phyloP scores from a whole-genome alignment of 2,329 filamentous ascomycete genomes.

The Dactylellina parvicollis region DNA sequence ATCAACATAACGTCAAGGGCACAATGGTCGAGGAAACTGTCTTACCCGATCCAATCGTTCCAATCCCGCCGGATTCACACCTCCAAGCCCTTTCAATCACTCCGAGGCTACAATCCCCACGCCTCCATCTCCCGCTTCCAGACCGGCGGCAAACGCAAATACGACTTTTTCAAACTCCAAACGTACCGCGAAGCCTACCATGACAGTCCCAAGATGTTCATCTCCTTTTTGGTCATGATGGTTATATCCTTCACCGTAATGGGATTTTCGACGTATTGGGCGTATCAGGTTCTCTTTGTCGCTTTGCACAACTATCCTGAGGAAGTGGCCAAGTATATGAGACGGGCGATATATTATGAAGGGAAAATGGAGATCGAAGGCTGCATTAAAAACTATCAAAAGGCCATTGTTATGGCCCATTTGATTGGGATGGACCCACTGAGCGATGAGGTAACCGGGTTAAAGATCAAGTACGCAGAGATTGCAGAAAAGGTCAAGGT shows the following conservation, averaged over 20 bases:
- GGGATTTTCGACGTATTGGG: background rate
- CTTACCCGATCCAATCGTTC: background rate
- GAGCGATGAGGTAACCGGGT: slow-evolving; percentile 87
- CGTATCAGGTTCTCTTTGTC: slow-evolving; percentile 14
- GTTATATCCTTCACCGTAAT: background rate
- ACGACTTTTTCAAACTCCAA: slow-evolving; percentile 39
- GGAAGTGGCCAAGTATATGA: slow-evolving; percentile 78
- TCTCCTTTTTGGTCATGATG: slow-evolving; percentile 1
- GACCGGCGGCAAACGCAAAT: slow-evolving; percentile 14
- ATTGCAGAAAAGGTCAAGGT: slow-evolving; percentile 82
- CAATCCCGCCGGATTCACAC: slow-evolving; percentile 9
- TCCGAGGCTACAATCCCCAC: slow-evolving; percentile 22
- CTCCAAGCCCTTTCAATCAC: background rate
- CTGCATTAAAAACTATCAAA: slow-evolving; percentile 83
- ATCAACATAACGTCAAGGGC: background rate
- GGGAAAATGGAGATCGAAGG: slow-evolving; percentile 76
- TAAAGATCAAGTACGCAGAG: slow-evolving; percentile 81
- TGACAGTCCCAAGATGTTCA: slow-evolving; percentile 37
- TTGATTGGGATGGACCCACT: slow-evolving; percentile 84
- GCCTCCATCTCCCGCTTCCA: slow-evolving; percentile 29
- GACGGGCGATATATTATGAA: slow-evolving; percentile 87
- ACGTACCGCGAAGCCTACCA: slow-evolving; percentile 49
- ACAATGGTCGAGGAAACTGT: slow-evolving; percentile 4
- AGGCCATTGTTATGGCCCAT: slow-evolving; percentile 77
- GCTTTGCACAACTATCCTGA: slow-evolving; percentile 67